A percentile compares a stretch with the other conserved stretches of the same genome.
Evolutionary conservation across 352 stramenopile species (phyloP).

Genomic region (Globisporangium irregulare): DNA sequence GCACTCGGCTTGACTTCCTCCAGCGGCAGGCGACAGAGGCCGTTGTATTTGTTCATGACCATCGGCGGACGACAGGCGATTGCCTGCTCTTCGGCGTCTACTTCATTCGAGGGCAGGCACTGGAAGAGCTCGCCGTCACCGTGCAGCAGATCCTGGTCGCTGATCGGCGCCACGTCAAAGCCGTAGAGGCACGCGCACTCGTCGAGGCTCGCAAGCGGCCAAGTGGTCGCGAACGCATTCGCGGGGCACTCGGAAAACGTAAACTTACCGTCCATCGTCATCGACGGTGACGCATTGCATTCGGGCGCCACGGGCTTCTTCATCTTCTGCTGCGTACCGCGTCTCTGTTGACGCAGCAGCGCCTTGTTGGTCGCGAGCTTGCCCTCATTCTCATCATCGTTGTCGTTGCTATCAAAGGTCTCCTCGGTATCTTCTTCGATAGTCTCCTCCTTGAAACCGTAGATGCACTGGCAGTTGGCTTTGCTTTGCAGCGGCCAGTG

Average conservation of each 20-base stretch:
- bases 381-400: background rate
- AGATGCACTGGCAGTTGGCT: conserved; percentile 71
- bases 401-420: background rate
- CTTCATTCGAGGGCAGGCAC: conserved; percentile 26
- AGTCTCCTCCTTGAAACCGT: conserved; percentile 33
- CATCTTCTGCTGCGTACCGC: conserved; percentile 5
- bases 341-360: conserved; percentile 1
- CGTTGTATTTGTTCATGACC: conserved; percentile 40
- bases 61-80: conserved; percentile 38
- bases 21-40: conserved; percentile 59
- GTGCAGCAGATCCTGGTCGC: conserved; percentile 24
- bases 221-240: conserved; percentile 46
- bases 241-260: conserved; percentile 44
- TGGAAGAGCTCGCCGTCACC: conserved; percentile 40
- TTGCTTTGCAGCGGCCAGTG: conserved; percentile 79
- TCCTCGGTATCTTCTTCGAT: background rate
- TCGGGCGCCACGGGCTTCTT: conserved; percentile 11
- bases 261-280: conserved; percentile 16
- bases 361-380: background rate
- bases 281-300: conserved; percentile 29
- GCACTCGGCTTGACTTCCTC: conserved; percentile 41
- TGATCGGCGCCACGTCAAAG: conserved; percentile 33
- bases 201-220: conserved; percentile 33
- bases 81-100: conserved; percentile 37
- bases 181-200: conserved; percentile 52